phyloP scores from a whole-genome alignment of 2,329 filamentous ascomycete genomes.

The Diaporthe batatas region DNA sequence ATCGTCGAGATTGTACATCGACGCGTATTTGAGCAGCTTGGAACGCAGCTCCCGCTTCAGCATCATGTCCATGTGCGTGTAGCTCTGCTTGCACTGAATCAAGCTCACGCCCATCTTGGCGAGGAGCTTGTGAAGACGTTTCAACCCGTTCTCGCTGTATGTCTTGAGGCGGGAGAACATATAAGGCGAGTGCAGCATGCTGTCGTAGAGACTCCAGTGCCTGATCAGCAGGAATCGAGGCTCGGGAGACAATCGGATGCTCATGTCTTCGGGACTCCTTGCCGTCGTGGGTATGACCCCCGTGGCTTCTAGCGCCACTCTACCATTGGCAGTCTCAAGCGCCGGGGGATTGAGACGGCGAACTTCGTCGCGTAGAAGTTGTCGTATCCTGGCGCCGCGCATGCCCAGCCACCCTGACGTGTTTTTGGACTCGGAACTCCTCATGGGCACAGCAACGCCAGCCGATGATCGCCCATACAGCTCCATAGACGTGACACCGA shows the following conservation, averaged over 20 bases:
- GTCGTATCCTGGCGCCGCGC: conserved; percentile 85
- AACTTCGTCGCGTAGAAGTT: conserved; percentile 92
- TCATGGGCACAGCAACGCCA: conserved; percentile 75
- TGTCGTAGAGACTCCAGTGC: conserved; percentile 98
- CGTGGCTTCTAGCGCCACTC: conserved; percentile 73
- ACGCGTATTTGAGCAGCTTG: conserved; percentile 90
- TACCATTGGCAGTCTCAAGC: conserved; percentile 68
- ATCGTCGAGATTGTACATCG: conserved; percentile 92
- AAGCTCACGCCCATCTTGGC: conserved; percentile 98
- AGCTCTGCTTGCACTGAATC: conserved; percentile 93
- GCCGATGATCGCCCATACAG: conserved; percentile 89
- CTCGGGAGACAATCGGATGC: conserved; percentile 92
- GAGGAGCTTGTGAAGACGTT: conserved; percentile 90
- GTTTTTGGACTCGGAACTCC: conserved; percentile 66
- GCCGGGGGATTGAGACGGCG: conserved; percentile 89
- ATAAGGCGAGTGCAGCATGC: conserved; percentile 97
- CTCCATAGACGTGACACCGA: conserved; percentile 94
- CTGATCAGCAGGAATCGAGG: conserved; percentile 92
- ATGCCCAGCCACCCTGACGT: conserved; percentile 84
- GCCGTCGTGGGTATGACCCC: conserved; percentile 93
- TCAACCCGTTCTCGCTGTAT: conserved; percentile 91
- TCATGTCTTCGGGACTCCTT: conserved; percentile 88
- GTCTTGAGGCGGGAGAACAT: conserved; percentile 92
- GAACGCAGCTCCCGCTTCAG: conserved; percentile 88
- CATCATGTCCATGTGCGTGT: conserved; percentile 98